Evolutionary conservation across 805 yeast species (phyloP), one percentile per base, ranked within the genome.

Genomic region (Yamadazyma ubonensis): DNA sequence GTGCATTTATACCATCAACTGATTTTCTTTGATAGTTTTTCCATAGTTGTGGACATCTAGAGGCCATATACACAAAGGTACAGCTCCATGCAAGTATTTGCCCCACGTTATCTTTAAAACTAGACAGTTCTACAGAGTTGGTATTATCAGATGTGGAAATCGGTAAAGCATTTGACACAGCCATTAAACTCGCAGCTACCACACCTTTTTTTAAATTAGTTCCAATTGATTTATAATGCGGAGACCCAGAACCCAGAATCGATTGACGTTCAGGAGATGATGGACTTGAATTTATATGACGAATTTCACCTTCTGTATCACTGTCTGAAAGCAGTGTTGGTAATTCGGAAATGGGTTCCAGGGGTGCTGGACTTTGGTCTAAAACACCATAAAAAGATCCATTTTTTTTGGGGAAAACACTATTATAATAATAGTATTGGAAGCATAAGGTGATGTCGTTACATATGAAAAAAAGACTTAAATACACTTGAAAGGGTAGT

Each of bases 1-100:
- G 60, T 16, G 95, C 87, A 1, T 96, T 85, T 2, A 89, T 70
- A 2, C 96, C 97, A 23, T 83, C 82, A 0, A 95, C 93, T 1
- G 96, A 86, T 56, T 86, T 85, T 28, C 96, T 70, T 38, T 66
- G 51, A 57, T 78, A 82, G 61, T 90, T 90, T 58, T 85, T 88
- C 55, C 74, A 65, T 36, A 90, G 66, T 56, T 90, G 98, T 1
- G 98, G 98, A 33, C 88, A 58, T 45, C 98, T 72, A 2, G 96
- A 85, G 8, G 79, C 67, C 32, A 88, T 73, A 55, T 91, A 90
- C 39, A 86, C 78, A 4, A 62, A 50, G 0, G 95, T 86, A 46
- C 96, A 87, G 2, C 73, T 50, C 95, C 96, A 90, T 0, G 97
- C 89, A 29, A 85, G 46, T 6, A 52, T 28, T 20, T 54, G 22